These are phyloP conservation scores for Byssothecium circinans DNA, from an alignment of 2,329 filamentous ascomycete species.

Conservation along the genomic window DNA sequence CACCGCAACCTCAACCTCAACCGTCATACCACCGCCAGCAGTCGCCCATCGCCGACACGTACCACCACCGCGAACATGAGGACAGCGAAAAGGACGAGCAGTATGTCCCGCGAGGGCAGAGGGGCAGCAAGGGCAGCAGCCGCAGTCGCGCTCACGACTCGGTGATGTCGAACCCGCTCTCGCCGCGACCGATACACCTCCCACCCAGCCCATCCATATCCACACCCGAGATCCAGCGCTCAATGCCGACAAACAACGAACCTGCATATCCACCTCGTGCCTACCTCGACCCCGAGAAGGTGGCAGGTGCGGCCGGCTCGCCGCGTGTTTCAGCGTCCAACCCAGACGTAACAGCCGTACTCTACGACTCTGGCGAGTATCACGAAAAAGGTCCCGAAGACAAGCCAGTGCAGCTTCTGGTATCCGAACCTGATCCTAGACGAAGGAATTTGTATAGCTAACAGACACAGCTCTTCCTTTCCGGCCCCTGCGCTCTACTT, in stretches of 20 bases:
- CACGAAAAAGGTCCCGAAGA: constrained; percentile 45
- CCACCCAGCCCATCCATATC: constrained; percentile 40
- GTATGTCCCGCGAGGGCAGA: constrained; percentile 15
- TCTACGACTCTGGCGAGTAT: constrained; percentile 42
- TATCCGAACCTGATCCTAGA: constrained; percentile 19
- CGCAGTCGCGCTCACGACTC: constrained; percentile 37
- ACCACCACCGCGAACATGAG: constrained; percentile 22
- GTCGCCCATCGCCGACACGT: constrained; percentile 14
- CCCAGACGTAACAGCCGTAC: constrained; percentile 22
- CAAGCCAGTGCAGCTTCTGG: constrained; percentile 49
- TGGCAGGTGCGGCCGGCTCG: constrained; percentile 14
- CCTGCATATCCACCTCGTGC: constrained; percentile 19
- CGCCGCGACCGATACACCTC: constrained; percentile 28
- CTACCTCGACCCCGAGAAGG: constrained; percentile 41
- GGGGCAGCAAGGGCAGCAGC: constrained; percentile 28
- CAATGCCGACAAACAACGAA: constrained; percentile 13
- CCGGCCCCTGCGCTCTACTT: constrained; percentile 56
- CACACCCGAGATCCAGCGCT: constrained; percentile 18
- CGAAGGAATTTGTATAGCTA: constrained; percentile 6
- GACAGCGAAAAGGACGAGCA: constrained; percentile 27
- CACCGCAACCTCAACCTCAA: constrained; percentile 5
- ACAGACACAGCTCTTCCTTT: constrained; percentile 53
- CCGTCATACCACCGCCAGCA: too few relatives aligned
- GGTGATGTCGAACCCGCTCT: constrained; percentile 43
- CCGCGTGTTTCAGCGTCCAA: constrained; percentile 22